Base-by-base conservation (phyloP, 176 grass and related monocot species). In the Zoysia pacifica region DNA sequence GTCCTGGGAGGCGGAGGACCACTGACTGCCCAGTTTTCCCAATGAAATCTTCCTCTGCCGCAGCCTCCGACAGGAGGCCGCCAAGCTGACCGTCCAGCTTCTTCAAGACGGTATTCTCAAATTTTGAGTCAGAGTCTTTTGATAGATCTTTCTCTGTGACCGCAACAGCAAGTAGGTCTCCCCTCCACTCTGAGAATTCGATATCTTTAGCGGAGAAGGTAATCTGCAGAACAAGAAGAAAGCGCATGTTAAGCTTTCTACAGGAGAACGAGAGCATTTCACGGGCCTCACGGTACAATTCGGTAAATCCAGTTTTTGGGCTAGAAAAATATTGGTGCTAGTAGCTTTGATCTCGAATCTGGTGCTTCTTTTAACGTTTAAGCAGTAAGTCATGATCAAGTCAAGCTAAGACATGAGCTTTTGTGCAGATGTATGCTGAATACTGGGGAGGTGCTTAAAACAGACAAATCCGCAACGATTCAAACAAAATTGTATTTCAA, bases 141-240 rank as follows among this genome's bases (percentile, higher is more conserved):
- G 74, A 78, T 77, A 97, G 83, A 74, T 97, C 94, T 53, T 94
- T 94, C 69, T 97, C 94, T 1, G 91, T 90, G 53, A 97, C 91
- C 7, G 87, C 94, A 4, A 97, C 83, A 5, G 87, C 81, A 61
- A 97, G 91, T 41, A 94, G 70, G 66, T 97, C 94, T 47, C 94
- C 94, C 69, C 92, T 92, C 91, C 91, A 97, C 11, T 90, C 87
- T 1, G 81, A 88, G 86, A 89, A 90, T 68, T 97, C 87, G 47
- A 89, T 37, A 62, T 92, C 90, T 67, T 94, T 90, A 0, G 87
- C 87, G 3, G 91, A 75, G 58, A 97, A 97, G 4, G 83, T 67
- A 79, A 97, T 81, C 94, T 97, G 16, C 74, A 70, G 63, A 76
- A 62, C 55, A 50, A 69, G 0, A 79, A 0, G 37, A 70, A 5